Percentiles rank a stretch among this genome's conserved stretches.
Conservation (phyloP, 2,329 filamentous ascomycete genomes). For the Xylariales sp. region DNA sequence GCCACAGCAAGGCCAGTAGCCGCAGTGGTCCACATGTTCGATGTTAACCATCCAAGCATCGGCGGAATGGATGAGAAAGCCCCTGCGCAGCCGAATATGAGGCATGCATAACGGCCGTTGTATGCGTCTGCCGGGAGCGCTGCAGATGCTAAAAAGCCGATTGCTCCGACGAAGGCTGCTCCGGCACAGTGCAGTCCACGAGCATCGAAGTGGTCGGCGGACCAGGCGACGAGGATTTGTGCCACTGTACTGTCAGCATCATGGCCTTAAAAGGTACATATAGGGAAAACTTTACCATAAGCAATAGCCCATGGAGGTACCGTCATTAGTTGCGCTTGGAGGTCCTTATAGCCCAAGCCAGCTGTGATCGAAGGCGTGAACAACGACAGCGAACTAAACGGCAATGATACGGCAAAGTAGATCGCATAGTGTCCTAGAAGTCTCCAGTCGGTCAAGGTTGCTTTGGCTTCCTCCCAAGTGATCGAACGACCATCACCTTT, state of each 20-base stretch:
- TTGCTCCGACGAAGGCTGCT: constrained; percentile 38
- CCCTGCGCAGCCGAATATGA: constrained; percentile 63
- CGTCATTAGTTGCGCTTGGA: constrained; percentile 58
- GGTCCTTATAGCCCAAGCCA: constrained; percentile 28
- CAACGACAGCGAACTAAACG: constrained; percentile 31
- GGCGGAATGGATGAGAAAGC: constrained; percentile 66
- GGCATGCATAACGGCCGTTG: constrained; percentile 58
- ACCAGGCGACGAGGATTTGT: constrained; percentile 46
- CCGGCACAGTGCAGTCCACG: constrained; percentile 40
- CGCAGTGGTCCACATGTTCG: constrained; percentile 61
- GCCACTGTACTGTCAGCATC: constrained; percentile 19
- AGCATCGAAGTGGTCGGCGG: constrained; percentile 58
- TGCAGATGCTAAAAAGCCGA: constrained; percentile 57
- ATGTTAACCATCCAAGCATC: constrained; percentile 65
- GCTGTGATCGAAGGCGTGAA: constrained; percentile 56
- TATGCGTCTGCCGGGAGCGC: constrained; percentile 58
- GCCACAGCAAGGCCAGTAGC: constrained; percentile 65
- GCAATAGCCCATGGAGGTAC: constrained; percentile 63
- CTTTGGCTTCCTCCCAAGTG: constrained; percentile 64
- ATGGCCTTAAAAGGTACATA: not conserved
- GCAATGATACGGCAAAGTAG: constrained; percentile 34
- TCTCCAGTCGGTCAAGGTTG: constrained; percentile 60
- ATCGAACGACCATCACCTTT: constrained; percentile 57
- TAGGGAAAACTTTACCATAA: constrained; percentile 20
- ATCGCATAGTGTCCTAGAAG: constrained; percentile 63